Evolutionary conservation across 495 filamentous ascomycete genomes (phyloP).

Genomic region (Xylaria sp.): DNA sequence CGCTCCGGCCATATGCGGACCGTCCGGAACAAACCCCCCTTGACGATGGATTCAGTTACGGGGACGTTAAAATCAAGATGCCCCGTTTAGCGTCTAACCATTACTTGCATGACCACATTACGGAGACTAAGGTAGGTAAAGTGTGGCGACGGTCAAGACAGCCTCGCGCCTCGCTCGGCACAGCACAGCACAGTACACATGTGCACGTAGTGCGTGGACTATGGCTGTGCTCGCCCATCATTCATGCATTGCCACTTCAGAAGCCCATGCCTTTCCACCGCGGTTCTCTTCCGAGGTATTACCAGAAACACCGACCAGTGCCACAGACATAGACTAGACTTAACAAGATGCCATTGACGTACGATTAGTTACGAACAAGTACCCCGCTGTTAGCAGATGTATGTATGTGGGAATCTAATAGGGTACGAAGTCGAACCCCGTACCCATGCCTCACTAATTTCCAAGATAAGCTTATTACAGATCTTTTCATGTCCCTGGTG

Average conservation of each 20-base stretch:
- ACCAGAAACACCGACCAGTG: not conserved
- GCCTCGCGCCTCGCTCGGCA: constrained; percentile 16
- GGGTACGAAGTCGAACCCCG: not conserved
- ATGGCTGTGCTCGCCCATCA: constrained; percentile 11
- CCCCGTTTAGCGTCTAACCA: constrained; percentile 5
- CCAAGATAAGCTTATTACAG: not conserved
- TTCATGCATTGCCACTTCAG: not conserved
- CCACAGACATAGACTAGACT: not conserved
- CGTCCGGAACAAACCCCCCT: constrained; percentile 18
- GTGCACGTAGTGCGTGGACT: not conserved
- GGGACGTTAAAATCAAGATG: not conserved
- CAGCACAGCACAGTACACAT: not conserved
- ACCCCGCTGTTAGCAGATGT: not conserved
- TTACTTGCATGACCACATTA: not conserved
- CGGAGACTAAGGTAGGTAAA: constrained; percentile 9
- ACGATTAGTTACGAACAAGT: not conserved
- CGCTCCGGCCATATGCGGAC: constrained; percentile 14
- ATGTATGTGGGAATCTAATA: not conserved
- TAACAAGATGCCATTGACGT: not conserved
- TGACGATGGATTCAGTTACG: constrained; percentile 12
- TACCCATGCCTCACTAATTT: not conserved
- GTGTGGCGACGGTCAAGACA: constrained; percentile 12
- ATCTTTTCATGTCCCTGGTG: not conserved
- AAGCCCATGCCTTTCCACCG: not conserved
- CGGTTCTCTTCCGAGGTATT: not conserved